These are phyloP conservation scores for Gossypium stocksii DNA, from an alignment of 345 rosid species.

Conservation along the genomic window DNA sequence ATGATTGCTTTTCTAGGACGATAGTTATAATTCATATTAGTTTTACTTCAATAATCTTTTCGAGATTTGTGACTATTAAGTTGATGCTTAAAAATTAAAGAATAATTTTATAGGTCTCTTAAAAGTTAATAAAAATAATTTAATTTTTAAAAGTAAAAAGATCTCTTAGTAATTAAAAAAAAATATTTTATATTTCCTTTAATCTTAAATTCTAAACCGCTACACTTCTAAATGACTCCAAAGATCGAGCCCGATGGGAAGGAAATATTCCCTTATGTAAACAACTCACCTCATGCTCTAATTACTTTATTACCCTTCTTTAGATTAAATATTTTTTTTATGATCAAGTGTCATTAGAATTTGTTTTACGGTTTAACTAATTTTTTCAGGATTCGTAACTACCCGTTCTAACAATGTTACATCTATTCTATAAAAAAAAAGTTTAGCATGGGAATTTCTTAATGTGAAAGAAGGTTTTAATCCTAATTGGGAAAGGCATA, in stretches of 20 bases:
- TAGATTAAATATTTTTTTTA: not conserved
- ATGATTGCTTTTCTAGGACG: no score
- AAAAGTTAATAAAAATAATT: no score
- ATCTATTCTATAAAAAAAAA: no score
- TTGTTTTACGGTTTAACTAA: no score
- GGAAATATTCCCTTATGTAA: slow-evolving; percentile 21
- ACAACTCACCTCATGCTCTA: slow-evolving; percentile 8
- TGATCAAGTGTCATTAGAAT: fast-evolving
- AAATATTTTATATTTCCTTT: fast-evolving
- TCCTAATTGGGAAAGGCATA: no score
- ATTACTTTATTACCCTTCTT: slow-evolving; percentile 33
- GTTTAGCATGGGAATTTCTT: fast-evolving
- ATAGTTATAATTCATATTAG: no score
- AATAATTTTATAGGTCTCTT: no score
- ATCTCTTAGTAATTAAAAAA: fast-evolving
- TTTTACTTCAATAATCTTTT: no score
- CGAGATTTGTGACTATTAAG: no score
- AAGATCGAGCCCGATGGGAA: not conserved
- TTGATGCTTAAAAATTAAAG: no score
- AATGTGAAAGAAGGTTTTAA: no score
- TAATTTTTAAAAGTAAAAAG: no score
- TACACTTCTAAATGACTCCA: fast-evolving
- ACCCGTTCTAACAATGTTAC: fast-evolving
- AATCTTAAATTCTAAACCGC: fast-evolving
- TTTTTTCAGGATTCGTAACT: fast-evolving